These are phyloP conservation scores for Solanum ossicruentum DNA, from an alignment of 257 asterid genomes.

Conservation along the genomic window DNA sequence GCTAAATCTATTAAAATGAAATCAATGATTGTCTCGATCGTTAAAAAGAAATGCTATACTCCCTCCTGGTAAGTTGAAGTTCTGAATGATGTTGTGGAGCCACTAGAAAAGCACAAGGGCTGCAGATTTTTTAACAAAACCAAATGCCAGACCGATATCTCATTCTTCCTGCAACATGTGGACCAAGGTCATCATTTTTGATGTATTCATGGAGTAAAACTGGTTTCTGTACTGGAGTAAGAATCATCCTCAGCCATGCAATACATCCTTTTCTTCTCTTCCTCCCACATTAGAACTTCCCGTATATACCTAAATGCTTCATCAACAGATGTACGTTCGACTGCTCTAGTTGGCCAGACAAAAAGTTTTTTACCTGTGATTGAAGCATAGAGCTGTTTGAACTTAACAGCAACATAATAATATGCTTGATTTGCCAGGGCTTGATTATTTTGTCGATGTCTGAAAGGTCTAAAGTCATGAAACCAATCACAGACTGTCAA, in stretches of 20 bases:
- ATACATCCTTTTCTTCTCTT: conserved; percentile 19
- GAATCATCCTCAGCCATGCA: conserved; percentile 18
- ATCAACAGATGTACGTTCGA: conserved; percentile 29
- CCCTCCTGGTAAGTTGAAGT: not conserved
- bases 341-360: conserved; percentile 27
- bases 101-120: not conserved
- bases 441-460: conserved; percentile 15
- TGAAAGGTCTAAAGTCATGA: conserved; percentile 46
- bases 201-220: conserved; percentile 1
- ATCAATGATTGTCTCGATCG: not conserved
- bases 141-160: not conserved
- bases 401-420: conserved; percentile 42
- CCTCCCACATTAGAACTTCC: conserved; percentile 62
- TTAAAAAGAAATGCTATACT: not conserved
- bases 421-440: conserved; percentile 48
- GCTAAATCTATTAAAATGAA: not conserved
- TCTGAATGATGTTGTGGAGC: not conserved
- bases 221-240: conserved; percentile 18
- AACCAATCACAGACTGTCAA: conserved; percentile 58
- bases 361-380: conserved; percentile 55
- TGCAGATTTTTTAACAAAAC: not conserved
- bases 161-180: not conserved
- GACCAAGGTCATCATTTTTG: not conserved
- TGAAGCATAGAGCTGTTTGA: conserved; percentile 39
- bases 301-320: conserved; percentile 34